A percentile compares a stretch with the other conserved stretches of the same genome.
Conservation (phyloP, 352 stramenopile genomes). For the Phytophthora cactorum region DNA sequence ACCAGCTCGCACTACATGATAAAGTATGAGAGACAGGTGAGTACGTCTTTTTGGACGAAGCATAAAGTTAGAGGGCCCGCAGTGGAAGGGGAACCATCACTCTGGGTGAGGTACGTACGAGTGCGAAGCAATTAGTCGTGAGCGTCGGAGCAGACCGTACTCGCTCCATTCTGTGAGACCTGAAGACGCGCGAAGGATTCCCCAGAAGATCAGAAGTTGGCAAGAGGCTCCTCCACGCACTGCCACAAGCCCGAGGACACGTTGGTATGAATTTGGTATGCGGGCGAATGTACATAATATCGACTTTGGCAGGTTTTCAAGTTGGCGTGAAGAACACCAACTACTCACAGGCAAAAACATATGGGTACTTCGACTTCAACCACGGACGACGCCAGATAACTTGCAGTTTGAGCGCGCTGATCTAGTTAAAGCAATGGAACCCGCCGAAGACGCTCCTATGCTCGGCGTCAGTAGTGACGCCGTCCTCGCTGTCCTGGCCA, state of each 20-base stretch:
- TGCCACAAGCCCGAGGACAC: conserved; percentile 18
- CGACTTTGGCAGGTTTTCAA: conserved; percentile 2
- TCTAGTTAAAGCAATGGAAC: not conserved
- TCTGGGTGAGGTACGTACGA: conserved; percentile 37
- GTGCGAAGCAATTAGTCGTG: conserved; percentile 52
- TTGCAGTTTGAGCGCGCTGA: not conserved
- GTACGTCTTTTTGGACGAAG: not conserved
- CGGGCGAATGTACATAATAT: conserved; percentile 15
- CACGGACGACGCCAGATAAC: conserved; percentile 2
- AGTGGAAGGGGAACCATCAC: conserved; percentile 10
- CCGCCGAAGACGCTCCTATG: not conserved
- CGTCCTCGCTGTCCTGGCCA: conserved; percentile 9
- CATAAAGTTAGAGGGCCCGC: conserved; percentile 24
- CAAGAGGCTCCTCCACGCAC: conserved; percentile 18
- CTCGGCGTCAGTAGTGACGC: conserved; percentile 6
- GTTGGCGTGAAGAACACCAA: not conserved
- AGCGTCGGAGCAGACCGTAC: conserved; percentile 14
- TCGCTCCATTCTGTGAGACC: conserved; percentile 47
- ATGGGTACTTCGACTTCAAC: conserved; percentile 18
- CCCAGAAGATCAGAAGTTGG: not conserved
- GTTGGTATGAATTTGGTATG: conserved; percentile 27
- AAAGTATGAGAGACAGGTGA: conserved; percentile 20
- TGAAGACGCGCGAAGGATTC: not conserved
- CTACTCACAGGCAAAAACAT: not conserved
- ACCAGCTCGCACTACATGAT: conserved; percentile 47